Evolutionary conservation across 352 stramenopile species (phyloP), one percentile per base, ranked within the genome.

Genomic region (Phytopythium montanum): DNA sequence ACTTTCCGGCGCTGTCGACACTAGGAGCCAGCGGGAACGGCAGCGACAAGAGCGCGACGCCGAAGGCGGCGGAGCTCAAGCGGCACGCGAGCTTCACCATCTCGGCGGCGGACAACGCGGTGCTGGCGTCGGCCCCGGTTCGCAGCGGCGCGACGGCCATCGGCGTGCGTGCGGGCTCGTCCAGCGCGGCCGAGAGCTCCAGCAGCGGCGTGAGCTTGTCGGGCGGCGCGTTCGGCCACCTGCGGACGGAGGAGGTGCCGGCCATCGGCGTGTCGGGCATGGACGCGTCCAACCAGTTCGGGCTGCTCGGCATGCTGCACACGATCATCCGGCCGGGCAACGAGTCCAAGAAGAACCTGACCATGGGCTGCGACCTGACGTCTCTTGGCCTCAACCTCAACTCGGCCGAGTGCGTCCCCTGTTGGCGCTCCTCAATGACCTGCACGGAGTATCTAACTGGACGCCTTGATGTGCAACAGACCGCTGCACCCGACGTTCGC

Each of bases 301-400:
- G 85, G 21, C 69, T 94, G 44, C 39, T 94, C 33, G 85, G 85
- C 26, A 90, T 94, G 83, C 74, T 94, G 56, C 77, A 92, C 51
- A 79, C 81, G 39, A 74, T 94, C 41, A 91, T 92, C 57, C 77
- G 82, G 9, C 70, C 79, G 23, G 84, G 68, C 38, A 84, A 77
- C 45, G 80, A 90, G 50, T 62, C 76, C 23, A 89, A 87, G 68
- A 88, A 88, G 63, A 91, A 86, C 57, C 59, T 92, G 45, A 70
- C 83, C 6, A 88, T 92, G 71, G 83, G 83, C 31, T 89, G 75
- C 56, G 85, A 95, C 64, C 69, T 95, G 26, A 95, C 83, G 50
- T 88, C 83, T 19, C 69, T 95, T 19, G 85, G 85, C 21, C 70
- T 95, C 56, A 93, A 95, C 65, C 75, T 95, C 55, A 95, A 95